These are phyloP conservation scores for Kwoniella sp. DNA, from an alignment of 768 basidiomycete species.

Conservation along the genomic window DNA sequence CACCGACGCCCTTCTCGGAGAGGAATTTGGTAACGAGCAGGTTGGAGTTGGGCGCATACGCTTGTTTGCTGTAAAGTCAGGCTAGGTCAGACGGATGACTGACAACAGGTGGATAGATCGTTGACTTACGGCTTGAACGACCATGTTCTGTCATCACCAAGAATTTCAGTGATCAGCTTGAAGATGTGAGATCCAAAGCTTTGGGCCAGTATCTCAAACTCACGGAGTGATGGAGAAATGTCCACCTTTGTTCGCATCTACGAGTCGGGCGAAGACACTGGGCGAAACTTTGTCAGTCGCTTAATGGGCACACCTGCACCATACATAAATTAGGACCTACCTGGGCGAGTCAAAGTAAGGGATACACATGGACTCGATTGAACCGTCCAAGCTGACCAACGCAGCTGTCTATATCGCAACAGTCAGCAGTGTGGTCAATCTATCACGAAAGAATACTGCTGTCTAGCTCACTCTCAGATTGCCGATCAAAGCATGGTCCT, in stretches of 20 bases:
- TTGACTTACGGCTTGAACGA: slow-evolving; percentile 59
- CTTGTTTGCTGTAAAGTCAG: slow-evolving; percentile 42
- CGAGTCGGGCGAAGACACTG: slow-evolving; percentile 71
- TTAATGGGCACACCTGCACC: no score
- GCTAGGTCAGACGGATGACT: not conserved
- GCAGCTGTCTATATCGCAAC: slow-evolving; percentile 46
- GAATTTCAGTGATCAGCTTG: not conserved
- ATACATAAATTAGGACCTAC: slow-evolving; percentile 22
- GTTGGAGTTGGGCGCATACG: slow-evolving; percentile 59
- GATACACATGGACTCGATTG: slow-evolving; percentile 82
- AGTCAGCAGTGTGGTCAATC: not conserved
- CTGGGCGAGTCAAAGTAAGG: slow-evolving; percentile 94
- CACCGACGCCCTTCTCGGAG: slow-evolving; percentile 82
- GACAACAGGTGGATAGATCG: not conserved
- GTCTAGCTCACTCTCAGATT: slow-evolving; percentile 41
- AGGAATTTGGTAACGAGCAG: slow-evolving; percentile 89
- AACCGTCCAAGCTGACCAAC: slow-evolving; percentile 58
- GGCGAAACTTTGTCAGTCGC: not conserved
- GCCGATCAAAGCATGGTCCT: slow-evolving; percentile 56
- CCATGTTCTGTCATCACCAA: slow-evolving; percentile 33
- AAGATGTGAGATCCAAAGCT: slow-evolving; percentile 74
- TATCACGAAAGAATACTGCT: not conserved
- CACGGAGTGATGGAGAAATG: slow-evolving; percentile 75
- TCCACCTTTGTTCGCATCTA: slow-evolving; percentile 66
- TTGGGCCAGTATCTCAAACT: slow-evolving; percentile 1